Percentiles rank a stretch among this genome's conserved stretches.
Evolutionary conservation across 306 rosid species (phyloP).

Genomic region (Chamaecrista fasciculata): DNA sequence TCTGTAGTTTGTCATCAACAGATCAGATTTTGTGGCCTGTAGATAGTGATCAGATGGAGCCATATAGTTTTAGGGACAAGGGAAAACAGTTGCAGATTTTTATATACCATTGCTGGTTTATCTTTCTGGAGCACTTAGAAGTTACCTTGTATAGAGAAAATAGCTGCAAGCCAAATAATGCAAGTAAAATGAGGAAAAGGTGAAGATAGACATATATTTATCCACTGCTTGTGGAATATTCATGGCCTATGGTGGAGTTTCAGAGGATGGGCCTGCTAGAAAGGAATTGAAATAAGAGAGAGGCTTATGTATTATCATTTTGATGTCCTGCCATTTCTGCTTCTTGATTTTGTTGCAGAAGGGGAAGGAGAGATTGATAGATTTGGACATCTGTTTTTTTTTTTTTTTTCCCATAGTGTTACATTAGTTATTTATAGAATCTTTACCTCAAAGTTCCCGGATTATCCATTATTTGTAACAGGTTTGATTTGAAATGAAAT

Average conservation of each 20-base stretch:
- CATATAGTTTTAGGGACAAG: background rate
- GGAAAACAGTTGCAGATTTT: background rate
- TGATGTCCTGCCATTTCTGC: background rate
- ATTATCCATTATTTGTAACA: background rate
- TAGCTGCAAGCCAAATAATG: slow-evolving; percentile 7
- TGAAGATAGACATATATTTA: background rate
- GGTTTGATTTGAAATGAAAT: background rate
- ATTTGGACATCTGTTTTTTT: background rate
- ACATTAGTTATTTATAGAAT: background rate
- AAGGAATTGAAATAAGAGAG: slow-evolving; percentile 4
- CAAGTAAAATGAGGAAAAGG: background rate
- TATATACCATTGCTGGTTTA: slow-evolving; percentile 2
- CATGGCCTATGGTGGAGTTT: slow-evolving; percentile 12
- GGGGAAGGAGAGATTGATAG: background rate
- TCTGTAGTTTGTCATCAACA: slow-evolving; percentile 11
- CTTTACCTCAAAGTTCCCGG: background rate
- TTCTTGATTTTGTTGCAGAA: background rate
- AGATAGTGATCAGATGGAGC: slow-evolving; percentile 25
- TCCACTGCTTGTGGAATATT: slow-evolving; percentile 19
- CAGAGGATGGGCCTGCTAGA: background rate
- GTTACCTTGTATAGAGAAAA: slow-evolving; percentile 23
- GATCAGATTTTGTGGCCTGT: slow-evolving; percentile 14
- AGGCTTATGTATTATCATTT: background rate
- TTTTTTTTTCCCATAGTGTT: background rate
- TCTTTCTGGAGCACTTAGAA: background rate